phyloP scores from a whole-genome alignment of 176 grass and related monocot genomes.

The Eleusine coracana region DNA sequence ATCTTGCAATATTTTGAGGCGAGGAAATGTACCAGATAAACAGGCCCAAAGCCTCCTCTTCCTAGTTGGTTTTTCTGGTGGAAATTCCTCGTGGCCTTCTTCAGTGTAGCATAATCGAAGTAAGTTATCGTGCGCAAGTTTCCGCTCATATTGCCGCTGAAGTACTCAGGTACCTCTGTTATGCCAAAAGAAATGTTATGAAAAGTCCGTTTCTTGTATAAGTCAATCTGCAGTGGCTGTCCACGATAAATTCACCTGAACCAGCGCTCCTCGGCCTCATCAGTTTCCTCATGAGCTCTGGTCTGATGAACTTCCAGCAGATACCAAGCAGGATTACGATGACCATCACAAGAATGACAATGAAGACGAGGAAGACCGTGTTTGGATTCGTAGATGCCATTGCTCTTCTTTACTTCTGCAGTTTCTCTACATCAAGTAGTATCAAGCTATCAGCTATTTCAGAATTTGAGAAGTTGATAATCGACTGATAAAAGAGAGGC shows the following conservation, averaged over 20 bases:
- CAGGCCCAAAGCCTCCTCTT: slow-evolving; percentile 57
- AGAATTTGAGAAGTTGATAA: neutral
- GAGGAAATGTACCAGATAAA: slow-evolving; percentile 44
- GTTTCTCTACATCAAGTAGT: neutral
- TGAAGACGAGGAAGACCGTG: slow-evolving; percentile 11
- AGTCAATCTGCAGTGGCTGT: neutral
- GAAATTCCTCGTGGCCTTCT: slow-evolving; percentile 62
- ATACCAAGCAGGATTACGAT: neutral
- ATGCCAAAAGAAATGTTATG: neutral
- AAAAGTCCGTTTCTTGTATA: neutral
- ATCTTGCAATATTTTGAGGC: neutral
- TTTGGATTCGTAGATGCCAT: neutral
- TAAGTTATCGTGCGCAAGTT: slow-evolving; percentile 66
- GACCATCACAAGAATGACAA: slow-evolving; percentile 33
- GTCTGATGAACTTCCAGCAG: slow-evolving; percentile 22
- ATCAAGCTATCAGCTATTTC: neutral
- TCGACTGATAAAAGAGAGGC: neutral
- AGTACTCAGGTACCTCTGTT: slow-evolving; percentile 50
- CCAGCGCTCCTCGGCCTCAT: slow-evolving; percentile 28
- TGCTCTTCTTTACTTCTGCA: neutral
- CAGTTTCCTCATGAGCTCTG: slow-evolving; percentile 40
- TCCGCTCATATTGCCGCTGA: slow-evolving; percentile 65
- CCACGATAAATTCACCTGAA: slow-evolving; percentile 44
- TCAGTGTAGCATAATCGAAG: slow-evolving; percentile 59
- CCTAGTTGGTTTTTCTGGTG: slow-evolving; percentile 63